Conservation (phyloP, 73 alveolate species). For the Paramecium sexaurelia region DNA sequence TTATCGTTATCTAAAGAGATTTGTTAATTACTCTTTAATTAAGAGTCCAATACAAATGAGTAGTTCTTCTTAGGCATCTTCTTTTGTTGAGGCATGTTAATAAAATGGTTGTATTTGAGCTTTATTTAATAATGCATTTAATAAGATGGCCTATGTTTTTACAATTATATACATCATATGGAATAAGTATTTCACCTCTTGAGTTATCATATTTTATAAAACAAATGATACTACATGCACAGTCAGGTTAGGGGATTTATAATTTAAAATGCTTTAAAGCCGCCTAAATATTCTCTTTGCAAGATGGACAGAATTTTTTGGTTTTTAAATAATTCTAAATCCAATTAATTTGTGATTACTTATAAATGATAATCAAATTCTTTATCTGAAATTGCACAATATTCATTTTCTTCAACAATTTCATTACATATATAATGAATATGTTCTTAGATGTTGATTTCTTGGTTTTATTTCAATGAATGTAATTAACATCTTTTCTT, state of each 20-base stretch:
- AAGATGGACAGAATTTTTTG: slow-evolving; percentile 31
- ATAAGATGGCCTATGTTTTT: background rate
- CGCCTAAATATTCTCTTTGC: background rate
- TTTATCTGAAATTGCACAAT: background rate
- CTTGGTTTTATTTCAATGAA: background rate
- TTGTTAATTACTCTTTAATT: background rate
- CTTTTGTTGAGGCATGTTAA: slow-evolving; percentile 52
- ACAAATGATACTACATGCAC: slow-evolving; percentile 4
- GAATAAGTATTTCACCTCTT: background rate
- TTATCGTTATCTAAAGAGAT: background rate
- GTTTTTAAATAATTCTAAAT: slow-evolving; percentile 12
- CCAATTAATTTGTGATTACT: background rate
- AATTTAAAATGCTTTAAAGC: background rate
- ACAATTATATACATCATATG: background rate
- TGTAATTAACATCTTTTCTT: background rate
- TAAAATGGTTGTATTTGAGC: slow-evolving; percentile 24
- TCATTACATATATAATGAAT: background rate
- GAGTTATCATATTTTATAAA: background rate
- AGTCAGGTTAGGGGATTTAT: background rate
- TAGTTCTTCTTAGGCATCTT: slow-evolving; percentile 34
- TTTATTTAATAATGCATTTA: background rate
- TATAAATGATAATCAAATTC: slow-evolving; percentile 2
- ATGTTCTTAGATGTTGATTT: background rate
- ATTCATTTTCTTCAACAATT: background rate
- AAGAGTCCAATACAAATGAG: background rate